Percentiles rank a stretch among this genome's conserved stretches.
phyloP scores from a whole-genome alignment of 306 rosid genomes.

The Vigna hirtella region DNA sequence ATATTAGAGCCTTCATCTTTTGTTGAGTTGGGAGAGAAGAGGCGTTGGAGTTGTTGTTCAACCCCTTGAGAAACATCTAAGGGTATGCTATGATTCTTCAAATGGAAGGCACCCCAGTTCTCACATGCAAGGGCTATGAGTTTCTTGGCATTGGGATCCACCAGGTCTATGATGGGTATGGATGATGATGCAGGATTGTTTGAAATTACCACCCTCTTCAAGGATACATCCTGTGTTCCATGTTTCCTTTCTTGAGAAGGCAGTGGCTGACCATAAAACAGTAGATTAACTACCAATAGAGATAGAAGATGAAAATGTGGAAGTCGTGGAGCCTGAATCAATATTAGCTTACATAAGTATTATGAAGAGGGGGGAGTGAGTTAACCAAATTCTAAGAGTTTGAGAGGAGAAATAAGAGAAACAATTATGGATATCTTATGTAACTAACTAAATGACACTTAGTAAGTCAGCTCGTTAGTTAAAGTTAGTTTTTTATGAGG shows the following conservation, averaged over 20 bases:
- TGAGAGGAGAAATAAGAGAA: background rate
- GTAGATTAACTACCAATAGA: no score
- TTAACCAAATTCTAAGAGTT: no score
- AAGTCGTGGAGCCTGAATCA: no score
- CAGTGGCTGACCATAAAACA: no score
- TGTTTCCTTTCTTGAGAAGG: no score
- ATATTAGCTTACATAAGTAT: no score
- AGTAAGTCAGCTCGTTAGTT: background rate
- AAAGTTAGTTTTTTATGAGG: background rate
- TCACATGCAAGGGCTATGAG: conserved; percentile 62
- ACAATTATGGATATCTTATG: background rate
- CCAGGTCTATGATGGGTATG: conserved; percentile 59
- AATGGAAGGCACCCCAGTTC: conserved; percentile 67
- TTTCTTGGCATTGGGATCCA: conserved; percentile 53
- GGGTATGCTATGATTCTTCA: conserved; percentile 62
- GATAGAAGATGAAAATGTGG: no score
- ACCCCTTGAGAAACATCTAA: conserved; percentile 40
- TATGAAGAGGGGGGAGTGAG: no score
- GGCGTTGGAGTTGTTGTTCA: conserved; percentile 43
- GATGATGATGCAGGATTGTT: background rate
- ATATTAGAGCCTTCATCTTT: conserved; percentile 60
- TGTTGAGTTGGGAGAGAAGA: conserved; percentile 62
- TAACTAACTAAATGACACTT: background rate
- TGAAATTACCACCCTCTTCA: no score
- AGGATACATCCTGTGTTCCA: no score